These are phyloP conservation scores for Ulota crispa DNA, from an alignment of 225 moss, liverwort and hornwort species.

Conservation along the genomic window DNA sequence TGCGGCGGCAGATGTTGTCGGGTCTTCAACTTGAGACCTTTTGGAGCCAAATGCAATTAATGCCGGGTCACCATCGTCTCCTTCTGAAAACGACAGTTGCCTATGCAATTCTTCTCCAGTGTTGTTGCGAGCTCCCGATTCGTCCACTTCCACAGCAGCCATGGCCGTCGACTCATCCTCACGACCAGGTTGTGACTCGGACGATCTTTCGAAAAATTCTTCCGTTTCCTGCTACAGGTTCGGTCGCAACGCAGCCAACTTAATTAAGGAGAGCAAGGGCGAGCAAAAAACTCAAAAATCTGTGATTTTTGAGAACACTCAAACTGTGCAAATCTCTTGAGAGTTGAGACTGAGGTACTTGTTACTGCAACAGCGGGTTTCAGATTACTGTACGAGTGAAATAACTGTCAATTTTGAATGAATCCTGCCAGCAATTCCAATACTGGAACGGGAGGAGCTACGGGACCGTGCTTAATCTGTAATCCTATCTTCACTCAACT, in stretches of 20 bases:
- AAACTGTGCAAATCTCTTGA: background rate
- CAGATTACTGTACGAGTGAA: too few relatives aligned
- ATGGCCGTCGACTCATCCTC: background rate
- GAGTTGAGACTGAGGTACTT: too few relatives aligned
- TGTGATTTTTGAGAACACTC: background rate
- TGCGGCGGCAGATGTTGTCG: background rate
- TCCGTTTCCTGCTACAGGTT: background rate
- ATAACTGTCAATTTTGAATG: too few relatives aligned
- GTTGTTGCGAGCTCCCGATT: background rate
- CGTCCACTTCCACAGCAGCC: background rate
- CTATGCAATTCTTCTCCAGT: background rate
- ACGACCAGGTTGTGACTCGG: background rate
- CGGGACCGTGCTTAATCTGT: too few relatives aligned
- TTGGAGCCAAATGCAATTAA: conserved; percentile 1
- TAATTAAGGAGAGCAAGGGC: background rate
- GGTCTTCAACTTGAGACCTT: conserved; percentile 5
- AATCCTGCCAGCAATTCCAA: too few relatives aligned
- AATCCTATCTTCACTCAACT: too few relatives aligned
- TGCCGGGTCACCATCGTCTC: conserved; percentile 19
- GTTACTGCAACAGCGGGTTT: too few relatives aligned
- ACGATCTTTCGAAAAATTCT: background rate
- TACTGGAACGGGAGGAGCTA: too few relatives aligned
- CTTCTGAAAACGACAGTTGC: conserved; percentile 20
- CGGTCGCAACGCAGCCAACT: conserved; percentile 7
- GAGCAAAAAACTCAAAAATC: background rate